A percentile compares a stretch with the other conserved stretches of the same genome.
Conservation (phyloP, 352 stramenopile species). For the Phytophthora constricta region DNA sequence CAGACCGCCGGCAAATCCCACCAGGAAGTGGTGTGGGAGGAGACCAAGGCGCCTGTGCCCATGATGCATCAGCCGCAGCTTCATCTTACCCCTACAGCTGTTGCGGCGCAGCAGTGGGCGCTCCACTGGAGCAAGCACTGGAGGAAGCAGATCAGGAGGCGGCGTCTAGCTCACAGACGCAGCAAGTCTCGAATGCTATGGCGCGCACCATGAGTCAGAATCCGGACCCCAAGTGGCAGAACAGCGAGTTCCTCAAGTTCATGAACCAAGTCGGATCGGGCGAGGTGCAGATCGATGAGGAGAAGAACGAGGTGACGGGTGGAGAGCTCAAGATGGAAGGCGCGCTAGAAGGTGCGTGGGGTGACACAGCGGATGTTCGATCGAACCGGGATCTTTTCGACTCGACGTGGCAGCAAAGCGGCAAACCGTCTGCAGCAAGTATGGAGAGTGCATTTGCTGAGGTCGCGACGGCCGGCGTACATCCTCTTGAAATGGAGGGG, state of each 20-base stretch:
- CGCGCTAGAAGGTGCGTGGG: constrained; percentile 72
- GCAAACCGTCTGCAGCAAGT: constrained; percentile 26
- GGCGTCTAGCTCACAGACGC: constrained; percentile 44
- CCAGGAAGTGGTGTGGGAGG: constrained; percentile 70
- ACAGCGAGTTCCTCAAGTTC: constrained; percentile 89
- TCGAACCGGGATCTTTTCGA: constrained; percentile 74
- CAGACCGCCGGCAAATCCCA: constrained; percentile 60
- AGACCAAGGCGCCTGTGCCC: constrained; percentile 50
- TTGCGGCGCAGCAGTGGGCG: constrained; percentile 29
- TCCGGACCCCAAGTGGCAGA: constrained; percentile 80
- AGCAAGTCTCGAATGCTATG: constrained; percentile 71
- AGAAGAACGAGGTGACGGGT: constrained; percentile 71
- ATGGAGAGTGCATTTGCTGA: constrained; percentile 70
- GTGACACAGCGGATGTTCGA: constrained; percentile 49
- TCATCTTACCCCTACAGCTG: constrained; percentile 14
- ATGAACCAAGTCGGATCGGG: constrained; percentile 83
- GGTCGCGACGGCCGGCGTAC: constrained; percentile 26
- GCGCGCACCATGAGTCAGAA: constrained; percentile 82
- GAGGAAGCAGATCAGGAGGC: constrained; percentile 30
- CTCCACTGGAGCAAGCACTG: constrained; percentile 21
- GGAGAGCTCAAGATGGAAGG: constrained; percentile 51
- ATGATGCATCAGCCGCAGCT: constrained; percentile 51
- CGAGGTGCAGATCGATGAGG: constrained; percentile 80
- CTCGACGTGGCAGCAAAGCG: constrained; percentile 53
- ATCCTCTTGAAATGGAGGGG: constrained; percentile 44